Conservation (phyloP, 2,329 filamentous ascomycete species). For the Botryotinia calthae region DNA sequence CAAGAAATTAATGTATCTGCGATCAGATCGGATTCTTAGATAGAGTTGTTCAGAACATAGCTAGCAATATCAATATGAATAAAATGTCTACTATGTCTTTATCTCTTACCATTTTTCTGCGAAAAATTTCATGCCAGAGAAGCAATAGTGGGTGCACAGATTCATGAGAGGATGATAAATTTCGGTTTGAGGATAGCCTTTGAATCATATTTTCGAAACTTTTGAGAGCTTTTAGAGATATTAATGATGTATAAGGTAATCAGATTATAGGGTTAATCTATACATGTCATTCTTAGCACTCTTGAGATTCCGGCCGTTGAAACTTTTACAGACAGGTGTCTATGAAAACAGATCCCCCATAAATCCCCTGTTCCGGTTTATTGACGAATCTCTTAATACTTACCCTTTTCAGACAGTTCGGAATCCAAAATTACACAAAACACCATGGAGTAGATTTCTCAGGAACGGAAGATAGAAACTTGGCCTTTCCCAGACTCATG, state of each 20-base stretch:
- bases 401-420: fast-evolving
- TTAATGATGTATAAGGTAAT: not conserved
- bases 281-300: too few species aligned
- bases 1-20: not conserved
- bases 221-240: not conserved
- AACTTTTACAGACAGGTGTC: not conserved
- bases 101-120: not conserved
- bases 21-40: not conserved
- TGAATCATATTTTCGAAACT: not conserved
- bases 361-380: not conserved
- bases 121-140: not conserved
- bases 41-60: not conserved
- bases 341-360: not conserved
- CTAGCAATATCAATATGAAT: not conserved
- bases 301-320: too few species aligned
- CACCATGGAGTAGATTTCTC: fast-evolving
- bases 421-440: fast-evolving
- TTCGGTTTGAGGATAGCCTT: not conserved
- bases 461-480: not conserved
- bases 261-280: not conserved
- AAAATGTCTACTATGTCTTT: not conserved
- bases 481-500: not conserved
- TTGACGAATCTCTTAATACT: not conserved
- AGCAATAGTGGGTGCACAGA: not conserved
- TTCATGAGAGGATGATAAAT: not conserved